Base-by-base conservation (phyloP, 75 land plant genomes). In the Larix kaempferi region DNA sequence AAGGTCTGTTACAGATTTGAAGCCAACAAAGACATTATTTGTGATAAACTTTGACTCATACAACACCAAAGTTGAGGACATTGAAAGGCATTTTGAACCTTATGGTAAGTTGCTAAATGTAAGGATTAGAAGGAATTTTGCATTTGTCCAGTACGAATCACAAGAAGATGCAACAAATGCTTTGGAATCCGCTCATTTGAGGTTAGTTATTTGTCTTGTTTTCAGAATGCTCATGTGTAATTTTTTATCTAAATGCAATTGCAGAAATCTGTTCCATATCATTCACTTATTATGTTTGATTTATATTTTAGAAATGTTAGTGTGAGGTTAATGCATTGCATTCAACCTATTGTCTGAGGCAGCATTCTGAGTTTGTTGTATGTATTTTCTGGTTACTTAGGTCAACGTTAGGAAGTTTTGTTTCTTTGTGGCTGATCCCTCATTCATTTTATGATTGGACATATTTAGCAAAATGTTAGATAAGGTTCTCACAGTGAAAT, bases 41-140 rank as follows among this genome's bases (percentile, higher is more conserved):
- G 99, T 96, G 22, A 95, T 96, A 19, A 96, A 96, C 57, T 96
- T 95, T 85, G 98, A 95, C 62, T 93, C 98, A 39, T 71, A 83
- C 37, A 63, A 86, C 75, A 95, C 98, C 12, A 84, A 93, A 73
- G 78, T 82, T 0, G 86, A 91, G 73, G 98, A 95, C 75, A 39
- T 95, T 56, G 98, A 95, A 81, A 83, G 86, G 73, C 98, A 95
- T 78, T 95, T 95, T 85, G 98, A 95, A 65, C 95, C 89, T 0
- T 95, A 90, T 88, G 98, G 98, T n/a, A 95, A 92, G 75, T 78
- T 95, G 37, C 49, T 82, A 12, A 91, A 91, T 74, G 82, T 95
- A n/a, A 90, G 94, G 62, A 95, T 95, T 26, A 85, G 95, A 77
- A 92, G 84, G 78, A 95, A 92, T 77, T 95, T 95, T 84, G 98